A percentile compares a stretch with the other conserved stretches of the same genome.
These are phyloP conservation scores for Mortierella sp. DNA, from an alignment of 371 early-diverging fungal genomes.

Conservation along the genomic window DNA sequence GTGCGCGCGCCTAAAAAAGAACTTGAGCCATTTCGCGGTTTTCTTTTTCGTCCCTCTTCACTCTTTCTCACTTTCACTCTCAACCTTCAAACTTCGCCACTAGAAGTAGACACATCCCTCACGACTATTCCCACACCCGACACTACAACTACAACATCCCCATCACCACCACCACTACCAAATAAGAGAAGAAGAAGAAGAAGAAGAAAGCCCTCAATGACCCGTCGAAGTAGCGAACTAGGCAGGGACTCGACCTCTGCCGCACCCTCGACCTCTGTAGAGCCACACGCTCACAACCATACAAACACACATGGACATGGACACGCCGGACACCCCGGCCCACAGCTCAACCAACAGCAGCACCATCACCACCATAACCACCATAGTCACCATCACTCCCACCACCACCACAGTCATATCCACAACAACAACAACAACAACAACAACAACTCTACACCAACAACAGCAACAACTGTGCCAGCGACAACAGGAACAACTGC, in stretches of 20 bases:
- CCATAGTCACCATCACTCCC: constrained; percentile 14
- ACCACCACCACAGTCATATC: constrained; percentile 19
- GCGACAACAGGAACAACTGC: not conserved
- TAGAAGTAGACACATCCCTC: no score
- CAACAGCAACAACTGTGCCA: not conserved
- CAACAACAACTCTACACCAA: constrained; percentile 6
- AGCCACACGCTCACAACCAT: constrained; percentile 1
- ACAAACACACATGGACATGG: constrained; percentile 9
- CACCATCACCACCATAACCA: constrained; percentile 11
- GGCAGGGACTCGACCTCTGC: constrained; percentile 5
- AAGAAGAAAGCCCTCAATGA: constrained; percentile 20
- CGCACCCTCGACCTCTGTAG: not conserved
- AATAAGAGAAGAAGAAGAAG: not conserved
- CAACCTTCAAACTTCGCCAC: not conserved
- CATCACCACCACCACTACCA: not conserved
- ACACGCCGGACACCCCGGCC: not conserved
- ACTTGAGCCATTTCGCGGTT: no score
- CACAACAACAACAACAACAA: not conserved
- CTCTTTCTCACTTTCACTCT: constrained; percentile 8
- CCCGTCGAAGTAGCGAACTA: constrained; percentile 27
- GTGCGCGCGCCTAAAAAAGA: no score
- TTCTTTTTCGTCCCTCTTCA: not conserved
- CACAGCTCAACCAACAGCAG: constrained; percentile 11
- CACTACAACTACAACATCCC: no score
- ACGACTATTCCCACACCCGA: no score